Conservation (phyloP, 768 basidiomycete genomes). For the Boletus subcaerulescens region DNA sequence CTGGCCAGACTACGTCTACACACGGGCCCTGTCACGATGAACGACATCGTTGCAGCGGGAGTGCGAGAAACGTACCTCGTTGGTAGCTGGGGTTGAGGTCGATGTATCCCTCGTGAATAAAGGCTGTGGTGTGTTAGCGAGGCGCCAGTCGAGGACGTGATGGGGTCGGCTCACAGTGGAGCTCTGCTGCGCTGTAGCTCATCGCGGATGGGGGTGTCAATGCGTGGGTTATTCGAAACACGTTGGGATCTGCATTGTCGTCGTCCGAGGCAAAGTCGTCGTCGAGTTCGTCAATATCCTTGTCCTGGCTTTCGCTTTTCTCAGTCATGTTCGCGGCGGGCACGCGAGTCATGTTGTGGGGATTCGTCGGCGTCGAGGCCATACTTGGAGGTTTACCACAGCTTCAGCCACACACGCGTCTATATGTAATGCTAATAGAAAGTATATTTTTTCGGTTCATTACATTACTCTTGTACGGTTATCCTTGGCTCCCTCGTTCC, state of each 20-base stretch:
- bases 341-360: neutral
- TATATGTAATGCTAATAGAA: neutral
- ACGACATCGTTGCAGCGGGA: neutral
- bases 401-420: constrained; percentile 20
- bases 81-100: constrained; percentile 73
- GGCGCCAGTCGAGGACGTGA: neutral
- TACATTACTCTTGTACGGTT: neutral
- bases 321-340: constrained; percentile 14
- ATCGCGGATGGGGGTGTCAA: constrained; percentile 40
- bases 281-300: constrained; percentile 49
- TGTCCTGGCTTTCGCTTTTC: constrained; percentile 26
- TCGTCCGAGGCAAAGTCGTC: constrained; percentile 41
- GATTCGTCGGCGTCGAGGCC: neutral
- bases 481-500: constrained; percentile 19
- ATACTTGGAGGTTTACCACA: neutral
- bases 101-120: constrained; percentile 67
- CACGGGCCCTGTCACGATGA: neutral
- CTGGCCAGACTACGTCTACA: constrained; percentile 75
- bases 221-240: constrained; percentile 43
- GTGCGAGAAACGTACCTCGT: constrained; percentile 45
- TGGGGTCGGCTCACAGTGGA: constrained; percentile 41
- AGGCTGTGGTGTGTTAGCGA: constrained; percentile 35
- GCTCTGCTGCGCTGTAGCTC: constrained; percentile 42
- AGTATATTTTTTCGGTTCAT: too few relatives aligned
- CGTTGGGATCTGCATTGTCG: constrained; percentile 36